Percentiles rank a stretch among this genome's conserved stretches.
These are phyloP conservation scores for Phytopythium helicoides DNA, from an alignment of 352 stramenopile species.

Conservation along the genomic window DNA sequence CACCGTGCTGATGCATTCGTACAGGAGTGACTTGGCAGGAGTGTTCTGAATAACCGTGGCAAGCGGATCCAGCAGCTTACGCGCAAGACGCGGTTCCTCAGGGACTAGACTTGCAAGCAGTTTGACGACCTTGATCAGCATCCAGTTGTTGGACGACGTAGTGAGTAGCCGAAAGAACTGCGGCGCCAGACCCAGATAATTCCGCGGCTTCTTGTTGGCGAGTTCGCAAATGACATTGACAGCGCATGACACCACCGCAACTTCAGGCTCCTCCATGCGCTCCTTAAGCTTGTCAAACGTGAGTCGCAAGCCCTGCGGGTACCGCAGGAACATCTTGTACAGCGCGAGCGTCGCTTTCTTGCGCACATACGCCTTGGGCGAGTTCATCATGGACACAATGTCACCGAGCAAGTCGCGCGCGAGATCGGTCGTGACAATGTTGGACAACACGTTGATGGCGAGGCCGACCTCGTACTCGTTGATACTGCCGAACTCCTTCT, in stretches of 20 bases:
- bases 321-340: constrained; percentile 99
- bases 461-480: constrained; percentile 97
- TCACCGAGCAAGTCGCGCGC: constrained; percentile 92
- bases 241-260: constrained; percentile 95
- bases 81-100: constrained; percentile 96
- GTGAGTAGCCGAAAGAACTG: constrained; percentile 98
- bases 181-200: constrained; percentile 97
- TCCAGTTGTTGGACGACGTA: constrained; percentile 99
- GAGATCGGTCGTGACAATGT: constrained; percentile 98
- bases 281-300: constrained; percentile 98
- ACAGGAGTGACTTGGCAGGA: constrained; percentile 97
- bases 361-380: constrained; percentile 95
- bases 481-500: constrained; percentile 93
- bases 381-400: constrained; percentile 90
- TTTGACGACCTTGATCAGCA: constrained; percentile 99
- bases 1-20: constrained; percentile 97
- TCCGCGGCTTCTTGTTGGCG: constrained; percentile 98
- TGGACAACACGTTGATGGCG: constrained; percentile 98
- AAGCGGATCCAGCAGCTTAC: constrained; percentile 98
- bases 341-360: constrained; percentile 99
- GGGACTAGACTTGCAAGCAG: constrained; percentile 96
- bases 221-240: constrained; percentile 99
- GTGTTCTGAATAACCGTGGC: constrained; percentile 97
- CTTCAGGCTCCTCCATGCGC: constrained; percentile 95
- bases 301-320: constrained; percentile 96